Conservation (phyloP, 1,284 basidiomycete genomes). For the Caloboletus inedulis region DNA sequence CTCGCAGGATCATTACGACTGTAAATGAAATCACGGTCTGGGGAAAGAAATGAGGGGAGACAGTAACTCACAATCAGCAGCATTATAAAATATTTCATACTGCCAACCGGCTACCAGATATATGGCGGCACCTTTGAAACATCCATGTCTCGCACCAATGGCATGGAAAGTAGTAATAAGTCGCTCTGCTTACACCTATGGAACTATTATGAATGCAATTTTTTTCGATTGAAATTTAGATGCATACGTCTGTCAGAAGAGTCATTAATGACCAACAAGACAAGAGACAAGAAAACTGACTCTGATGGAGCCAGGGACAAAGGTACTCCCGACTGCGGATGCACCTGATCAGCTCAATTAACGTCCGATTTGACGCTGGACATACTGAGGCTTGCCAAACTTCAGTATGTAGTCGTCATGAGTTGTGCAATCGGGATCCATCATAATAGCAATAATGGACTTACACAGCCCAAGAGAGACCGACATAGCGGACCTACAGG, state of each 20-base stretch:
- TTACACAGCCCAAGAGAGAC: slow-evolving; percentile 13
- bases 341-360: background rate
- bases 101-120: background rate
- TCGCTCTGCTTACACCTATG: background rate
- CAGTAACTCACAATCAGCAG: background rate
- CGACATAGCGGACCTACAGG: slow-evolving; percentile 13
- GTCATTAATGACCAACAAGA: background rate
- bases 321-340: background rate
- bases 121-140: background rate
- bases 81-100: background rate
- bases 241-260: background rate
- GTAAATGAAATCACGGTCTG: too few relatives aligned
- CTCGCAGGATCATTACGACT: background rate
- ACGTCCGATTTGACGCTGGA: background rate
- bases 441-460: background rate
- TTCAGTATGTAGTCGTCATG: background rate
- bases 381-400: slow-evolving; percentile 5
- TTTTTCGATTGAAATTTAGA: background rate
- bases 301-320: background rate
- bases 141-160: background rate
- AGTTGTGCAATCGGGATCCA: background rate
- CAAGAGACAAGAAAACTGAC: background rate
- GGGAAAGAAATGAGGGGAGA: too few relatives aligned
- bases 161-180: background rate
- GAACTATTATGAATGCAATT: background rate